phyloP scores from a whole-genome alignment of 1,139 yeast species.

The Pichia sp. region DNA sequence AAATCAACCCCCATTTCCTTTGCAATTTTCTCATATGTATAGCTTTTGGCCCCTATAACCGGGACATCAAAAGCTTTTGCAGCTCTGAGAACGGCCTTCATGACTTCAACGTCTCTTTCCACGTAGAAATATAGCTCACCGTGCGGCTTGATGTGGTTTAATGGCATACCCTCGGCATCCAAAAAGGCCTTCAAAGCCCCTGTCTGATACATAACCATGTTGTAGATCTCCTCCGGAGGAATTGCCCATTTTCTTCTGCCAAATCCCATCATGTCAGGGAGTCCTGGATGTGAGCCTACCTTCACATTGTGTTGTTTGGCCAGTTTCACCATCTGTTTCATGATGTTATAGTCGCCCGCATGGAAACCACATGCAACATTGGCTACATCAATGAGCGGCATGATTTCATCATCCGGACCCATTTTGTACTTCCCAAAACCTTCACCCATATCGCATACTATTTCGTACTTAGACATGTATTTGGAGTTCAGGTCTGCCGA shows the following conservation, averaged over 20 bases:
- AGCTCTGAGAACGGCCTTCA: conserved; percentile 37
- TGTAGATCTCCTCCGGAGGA: conserved; percentile 36
- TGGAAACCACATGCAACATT: conserved; percentile 41
- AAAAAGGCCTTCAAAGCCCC: conserved; percentile 39
- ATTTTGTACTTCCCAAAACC: conserved; percentile 38
- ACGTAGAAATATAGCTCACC: conserved; percentile 39
- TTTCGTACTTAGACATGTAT: conserved; percentile 29
- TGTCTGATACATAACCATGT: conserved; percentile 37
- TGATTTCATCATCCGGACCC: conserved; percentile 40
- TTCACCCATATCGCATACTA: conserved; percentile 40
- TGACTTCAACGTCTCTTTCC: conserved; percentile 35
- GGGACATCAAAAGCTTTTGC: conserved; percentile 37
- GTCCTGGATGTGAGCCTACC: conserved; percentile 39
- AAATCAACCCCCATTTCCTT: conserved; percentile 34
- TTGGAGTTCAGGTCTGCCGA: conserved; percentile 21
- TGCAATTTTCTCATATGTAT: conserved; percentile 29
- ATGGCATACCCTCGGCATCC: conserved; percentile 35
- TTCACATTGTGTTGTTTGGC: conserved; percentile 35
- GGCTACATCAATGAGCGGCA: conserved; percentile 39
- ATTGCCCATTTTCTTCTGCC: conserved; percentile 37
- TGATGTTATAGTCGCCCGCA: conserved; percentile 37
- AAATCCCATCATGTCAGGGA: conserved; percentile 38
- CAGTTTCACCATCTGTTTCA: conserved; percentile 34
- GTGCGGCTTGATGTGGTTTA: conserved; percentile 38
- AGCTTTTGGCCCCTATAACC: conserved; percentile 33